A percentile compares a stretch with the other conserved stretches of the same genome.
Evolutionary conservation across 2,329 filamentous ascomycete genomes (phyloP).

Genomic region (Parascedosporium putredinis): DNA sequence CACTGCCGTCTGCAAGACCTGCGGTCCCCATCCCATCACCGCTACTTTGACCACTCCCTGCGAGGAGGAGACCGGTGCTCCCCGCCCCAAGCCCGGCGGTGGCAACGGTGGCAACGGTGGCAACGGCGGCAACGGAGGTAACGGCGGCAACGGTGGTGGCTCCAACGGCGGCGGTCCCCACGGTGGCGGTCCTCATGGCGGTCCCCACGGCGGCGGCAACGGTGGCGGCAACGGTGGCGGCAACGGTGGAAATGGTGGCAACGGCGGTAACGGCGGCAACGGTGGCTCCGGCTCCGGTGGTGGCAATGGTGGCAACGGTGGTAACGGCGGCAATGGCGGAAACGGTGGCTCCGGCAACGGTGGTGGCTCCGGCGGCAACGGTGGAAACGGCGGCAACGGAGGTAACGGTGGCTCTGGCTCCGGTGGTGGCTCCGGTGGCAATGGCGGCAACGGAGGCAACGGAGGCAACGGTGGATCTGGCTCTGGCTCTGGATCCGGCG

Average conservation of each 20-base stretch:
- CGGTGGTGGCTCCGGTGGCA: not conserved
- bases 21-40: not conserved
- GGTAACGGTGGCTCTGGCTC: not conserved
- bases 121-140: not conserved
- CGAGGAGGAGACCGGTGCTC: not conserved
- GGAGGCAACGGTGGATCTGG: not conserved
- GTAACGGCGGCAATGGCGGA: not conserved
- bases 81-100: not conserved
- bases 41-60: not conserved
- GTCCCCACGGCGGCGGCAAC: not conserved
- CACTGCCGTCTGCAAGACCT: conserved; percentile 3
- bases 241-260: not conserved
- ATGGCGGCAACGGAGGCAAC: not conserved
- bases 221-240: not conserved
- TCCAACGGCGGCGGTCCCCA: not conserved
- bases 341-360: not conserved
- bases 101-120: not conserved
- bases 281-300: not conserved
- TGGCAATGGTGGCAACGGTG: not conserved
- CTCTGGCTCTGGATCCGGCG: not conserved
- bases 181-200: not conserved
- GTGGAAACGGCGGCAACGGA: not conserved
- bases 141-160: not conserved
- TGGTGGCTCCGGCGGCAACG: not conserved
- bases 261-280: not conserved